Evolutionary conservation across 306 rosid genomes (phyloP), one percentile per base, ranked within the genome.

Genomic region (Prosopis cineraria): DNA sequence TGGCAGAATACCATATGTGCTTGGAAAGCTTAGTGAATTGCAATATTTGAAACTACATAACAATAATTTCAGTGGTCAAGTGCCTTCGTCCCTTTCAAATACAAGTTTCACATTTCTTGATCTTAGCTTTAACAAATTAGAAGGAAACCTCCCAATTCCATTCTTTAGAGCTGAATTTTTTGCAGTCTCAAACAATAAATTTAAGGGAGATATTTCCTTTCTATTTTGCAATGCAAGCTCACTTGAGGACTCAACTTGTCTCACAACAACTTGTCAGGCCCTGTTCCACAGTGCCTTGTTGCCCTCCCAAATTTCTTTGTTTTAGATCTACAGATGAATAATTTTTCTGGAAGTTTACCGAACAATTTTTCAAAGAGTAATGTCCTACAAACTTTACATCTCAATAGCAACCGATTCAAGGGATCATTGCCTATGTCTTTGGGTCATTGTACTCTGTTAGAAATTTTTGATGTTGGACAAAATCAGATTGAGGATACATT

Each of bases 401-500:
- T 87, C 1, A 77, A 83, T 37, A 65, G 22, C 17, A 87, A 89
- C 19, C 85, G 9, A 7, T 20, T 85, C 31, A 55, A 77, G 33
- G 89, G 93, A 44, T 45, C 77, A 0, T 8, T 83, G 27, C 89
- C 88, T 36, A 41, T 0, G 0, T 71, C 83, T 30, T 72, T 87
- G 81, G 20, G 36, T 0, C 13, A 68, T 0, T 87, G 91, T 19
- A 16, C 2, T 1, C 0, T 0, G 0, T 72, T 88, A 1, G 25
- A 82, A 72, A 52, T 86, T 78, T 36, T 89, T 19, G 87, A 89
- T 68, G 30, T 88, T 40, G 90, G 85, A 41, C 36, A 78, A 7
- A 88, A 86, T 66, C 34, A 33, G 10, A 39, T 88, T 25, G 70
- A 47, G 1, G 88, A 78, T 9, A 17, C 52, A 13, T 84, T 84